Conservation (phyloP, 345 rosid genomes). For the Rhodamnia argentea region DNA sequence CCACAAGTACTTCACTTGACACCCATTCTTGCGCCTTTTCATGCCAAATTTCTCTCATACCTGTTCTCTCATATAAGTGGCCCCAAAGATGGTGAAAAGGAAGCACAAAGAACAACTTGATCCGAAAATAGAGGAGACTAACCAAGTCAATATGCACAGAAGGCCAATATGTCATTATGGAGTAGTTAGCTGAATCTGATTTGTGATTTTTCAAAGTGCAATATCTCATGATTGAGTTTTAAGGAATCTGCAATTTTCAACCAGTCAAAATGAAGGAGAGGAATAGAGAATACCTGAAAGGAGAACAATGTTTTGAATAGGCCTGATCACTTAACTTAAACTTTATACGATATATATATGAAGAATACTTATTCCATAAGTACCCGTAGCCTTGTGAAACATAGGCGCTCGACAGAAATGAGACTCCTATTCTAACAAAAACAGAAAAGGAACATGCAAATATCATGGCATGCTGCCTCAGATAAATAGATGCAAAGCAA, state of each 20-base stretch:
- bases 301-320: neutral
- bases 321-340: neutral
- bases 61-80: constrained; percentile 27
- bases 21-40: neutral
- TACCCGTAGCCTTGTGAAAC: neutral
- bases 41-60: constrained; percentile 29
- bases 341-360: neutral
- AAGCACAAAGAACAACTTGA: no score
- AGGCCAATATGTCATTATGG: no score
- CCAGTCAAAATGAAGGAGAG: neutral
- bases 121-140: no score
- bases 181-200: no score
- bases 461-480: neutral
- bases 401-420: neutral
- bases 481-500: neutral
- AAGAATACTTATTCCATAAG: neutral
- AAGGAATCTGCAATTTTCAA: neutral
- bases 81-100: no score
- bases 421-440: neutral
- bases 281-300: neutral
- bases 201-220: no score
- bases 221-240: neutral
- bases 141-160: no score
- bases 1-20: neutral
- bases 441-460: neutral